Evolutionary conservation across 192 early-diverging fungal genomes (phyloP), one percentile per base, ranked within the genome.

Genomic region (Coemansia asiatica): DNA sequence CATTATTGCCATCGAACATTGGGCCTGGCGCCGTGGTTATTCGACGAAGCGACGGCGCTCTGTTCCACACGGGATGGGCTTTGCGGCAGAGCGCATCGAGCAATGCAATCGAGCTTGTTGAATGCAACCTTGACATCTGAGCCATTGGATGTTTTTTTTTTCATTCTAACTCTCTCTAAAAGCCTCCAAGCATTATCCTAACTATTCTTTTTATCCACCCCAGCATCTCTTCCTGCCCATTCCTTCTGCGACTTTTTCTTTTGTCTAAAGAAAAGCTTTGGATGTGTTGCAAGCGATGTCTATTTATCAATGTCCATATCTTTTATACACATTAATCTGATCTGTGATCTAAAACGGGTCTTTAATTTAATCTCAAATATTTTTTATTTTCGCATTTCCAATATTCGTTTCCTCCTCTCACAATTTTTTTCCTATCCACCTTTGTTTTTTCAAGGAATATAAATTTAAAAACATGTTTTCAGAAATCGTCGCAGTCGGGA

Each of bases 401-500:
- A 10, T 22, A 12, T 15, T 22, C 22, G 18, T 58, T 58, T 58
- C n/a, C n/a, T 27, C 16, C 33, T 22, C 19, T 7, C 33, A 58
- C 6, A 58, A 10, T 59, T 16, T 29, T 49, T 15, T 53, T 13
- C 5, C n/a, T 62, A 48, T 13, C n/a, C n/a, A n/a, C n/a, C n/a
- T n/a, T n/a, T n/a, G n/a, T n/a, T n/a, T n/a, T n/a, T n/a, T n/a
- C n/a, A n/a, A n/a, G n/a, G n/a, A n/a, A n/a, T n/a, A n/a, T n/a
- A n/a, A n/a, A n/a, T n/a, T n/a, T n/a, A n/a, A n/a, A n/a, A n/a
- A 27, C 60, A 79, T 81, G 79, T 81, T 81, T 55, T 66, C 74
- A 2, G 79, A 81, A 38, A 69, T 69, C 22, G 69, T 74, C 23
- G 61, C 66, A 5, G 67, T 72, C 7, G 79, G 79, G 27, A 72